phyloP scores from a whole-genome alignment of 768 basidiomycete genomes.

The Tulasnella sp. region DNA sequence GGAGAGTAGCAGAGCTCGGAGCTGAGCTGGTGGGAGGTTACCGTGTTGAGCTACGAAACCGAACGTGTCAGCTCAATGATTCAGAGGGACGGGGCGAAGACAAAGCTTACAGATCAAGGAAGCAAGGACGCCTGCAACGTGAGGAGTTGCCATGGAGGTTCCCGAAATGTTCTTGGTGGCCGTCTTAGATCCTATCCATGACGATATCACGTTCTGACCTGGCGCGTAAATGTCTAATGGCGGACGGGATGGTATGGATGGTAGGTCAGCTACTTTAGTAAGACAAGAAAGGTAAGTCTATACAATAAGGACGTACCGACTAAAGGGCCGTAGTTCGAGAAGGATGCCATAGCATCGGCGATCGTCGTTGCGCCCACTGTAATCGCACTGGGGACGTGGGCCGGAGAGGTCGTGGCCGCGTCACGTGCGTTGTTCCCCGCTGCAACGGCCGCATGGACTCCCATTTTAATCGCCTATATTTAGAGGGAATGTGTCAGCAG shows the following conservation, averaged over 20 bases:
- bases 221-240: conserved; percentile 27
- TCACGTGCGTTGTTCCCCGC: conserved; percentile 29
- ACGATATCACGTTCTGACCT: conserved; percentile 26
- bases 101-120: background rate
- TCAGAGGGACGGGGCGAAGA: background rate
- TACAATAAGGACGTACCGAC: background rate
- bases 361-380: conserved; percentile 46
- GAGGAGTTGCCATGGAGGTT: conserved; percentile 27
- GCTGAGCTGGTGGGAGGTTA: background rate
- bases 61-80: background rate
- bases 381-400: conserved; percentile 29
- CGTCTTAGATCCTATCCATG: conserved; percentile 20
- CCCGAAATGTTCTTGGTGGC: conserved; percentile 21
- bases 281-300: background rate
- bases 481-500: background rate
- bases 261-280: background rate
- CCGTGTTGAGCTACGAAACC: background rate
- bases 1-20: background rate
- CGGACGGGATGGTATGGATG: background rate
- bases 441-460: conserved; percentile 28
- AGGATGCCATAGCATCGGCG: conserved; percentile 75
- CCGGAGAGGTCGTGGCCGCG: conserved; percentile 27
- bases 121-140: conserved; percentile 20
- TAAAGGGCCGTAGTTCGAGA: conserved; percentile 47
- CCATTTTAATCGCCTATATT: conserved; percentile 20